Percentiles rank a stretch among this genome's conserved stretches.
Conservation (phyloP, 495 filamentous ascomycete species). For the Pyrenopolyporus hunteri region DNA sequence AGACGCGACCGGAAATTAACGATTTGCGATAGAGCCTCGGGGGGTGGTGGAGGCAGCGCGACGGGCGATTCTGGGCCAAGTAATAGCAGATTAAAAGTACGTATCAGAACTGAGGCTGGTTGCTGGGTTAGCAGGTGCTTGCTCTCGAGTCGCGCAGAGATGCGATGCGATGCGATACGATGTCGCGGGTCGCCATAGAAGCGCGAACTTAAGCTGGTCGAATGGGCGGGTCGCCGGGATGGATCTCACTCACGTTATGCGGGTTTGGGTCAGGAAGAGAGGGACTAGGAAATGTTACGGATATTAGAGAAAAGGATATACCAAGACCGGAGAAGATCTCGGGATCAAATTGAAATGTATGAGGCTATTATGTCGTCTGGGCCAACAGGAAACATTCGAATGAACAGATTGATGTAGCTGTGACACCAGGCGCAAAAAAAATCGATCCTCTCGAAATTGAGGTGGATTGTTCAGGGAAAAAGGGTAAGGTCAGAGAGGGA, state of each 20-base stretch:
- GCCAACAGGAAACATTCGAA: slow-evolving; percentile 16
- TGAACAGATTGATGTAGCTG: slow-evolving; percentile 27
- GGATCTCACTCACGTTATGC: slow-evolving; percentile 44
- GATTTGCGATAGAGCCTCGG: slow-evolving; percentile 8
- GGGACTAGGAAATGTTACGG: slow-evolving; percentile 12
- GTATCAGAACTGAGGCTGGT: slow-evolving; percentile 26
- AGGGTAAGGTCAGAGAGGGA: slow-evolving; percentile 22
- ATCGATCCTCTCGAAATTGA: slow-evolving; percentile 21
- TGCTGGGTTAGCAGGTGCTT: slow-evolving; percentile 42
- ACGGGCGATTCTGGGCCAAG: slow-evolving; percentile 5
- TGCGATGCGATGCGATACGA: slow-evolving; percentile 31
- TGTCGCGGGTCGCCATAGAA: slow-evolving; percentile 34
- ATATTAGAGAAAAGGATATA: slow-evolving; percentile 13
- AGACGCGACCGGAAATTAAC: slow-evolving; percentile 38
- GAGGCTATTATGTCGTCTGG: neutral
- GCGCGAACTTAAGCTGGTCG: slow-evolving; percentile 25
- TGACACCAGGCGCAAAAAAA: slow-evolving; percentile 42
- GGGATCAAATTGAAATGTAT: neutral
- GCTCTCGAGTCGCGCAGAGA: slow-evolving; percentile 27
- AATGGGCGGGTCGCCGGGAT: slow-evolving; percentile 40
- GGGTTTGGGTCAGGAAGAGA: slow-evolving; percentile 15
- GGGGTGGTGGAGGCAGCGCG: slow-evolving; percentile 8
- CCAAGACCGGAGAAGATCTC: neutral
- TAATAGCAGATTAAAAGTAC: slow-evolving; percentile 14
- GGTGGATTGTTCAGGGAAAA: slow-evolving; percentile 27